Evolutionary conservation across 148 eudicot species (phyloP).

Genomic region (Rhododendron ferrugineum): DNA sequence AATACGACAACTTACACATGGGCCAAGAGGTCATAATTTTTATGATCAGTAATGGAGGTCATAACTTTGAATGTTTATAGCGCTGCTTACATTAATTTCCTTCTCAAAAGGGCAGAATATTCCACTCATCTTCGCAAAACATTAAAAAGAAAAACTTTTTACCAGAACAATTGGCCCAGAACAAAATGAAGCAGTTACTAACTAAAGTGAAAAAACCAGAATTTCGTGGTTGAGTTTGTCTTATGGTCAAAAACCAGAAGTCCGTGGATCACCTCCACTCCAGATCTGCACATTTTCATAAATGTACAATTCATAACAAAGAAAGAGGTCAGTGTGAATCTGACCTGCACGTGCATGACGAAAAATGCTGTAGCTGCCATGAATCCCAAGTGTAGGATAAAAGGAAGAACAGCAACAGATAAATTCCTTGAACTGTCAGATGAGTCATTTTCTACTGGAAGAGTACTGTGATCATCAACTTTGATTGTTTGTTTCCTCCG

Average conservation of each 20-base stretch:
- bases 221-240: background rate
- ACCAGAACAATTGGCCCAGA: background rate
- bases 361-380: conserved; percentile 78
- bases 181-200: background rate
- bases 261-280: background rate
- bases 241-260: background rate
- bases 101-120: background rate
- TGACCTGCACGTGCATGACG: conserved; percentile 95
- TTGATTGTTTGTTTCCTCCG: conserved; percentile 32
- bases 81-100: background rate
- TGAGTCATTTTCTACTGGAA: conserved; percentile 25
- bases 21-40: background rate
- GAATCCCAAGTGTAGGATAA: conserved; percentile 75
- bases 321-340: background rate
- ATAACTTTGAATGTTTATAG: background rate
- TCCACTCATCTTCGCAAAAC: background rate
- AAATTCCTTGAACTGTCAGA: conserved; percentile 24
- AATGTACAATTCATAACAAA: background rate
- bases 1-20: background rate
- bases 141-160: background rate
- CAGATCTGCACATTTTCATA: background rate
- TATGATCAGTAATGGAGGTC: background rate
- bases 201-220: background rate
- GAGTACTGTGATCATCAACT: conserved; percentile 13
- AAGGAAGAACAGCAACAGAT: conserved; percentile 52